A percentile compares a stretch with the other conserved stretches of the same genome.
These are phyloP conservation scores for Lunasporangiospora selenospora DNA, from an alignment of 192 early-diverging fungal species.

Conservation along the genomic window DNA sequence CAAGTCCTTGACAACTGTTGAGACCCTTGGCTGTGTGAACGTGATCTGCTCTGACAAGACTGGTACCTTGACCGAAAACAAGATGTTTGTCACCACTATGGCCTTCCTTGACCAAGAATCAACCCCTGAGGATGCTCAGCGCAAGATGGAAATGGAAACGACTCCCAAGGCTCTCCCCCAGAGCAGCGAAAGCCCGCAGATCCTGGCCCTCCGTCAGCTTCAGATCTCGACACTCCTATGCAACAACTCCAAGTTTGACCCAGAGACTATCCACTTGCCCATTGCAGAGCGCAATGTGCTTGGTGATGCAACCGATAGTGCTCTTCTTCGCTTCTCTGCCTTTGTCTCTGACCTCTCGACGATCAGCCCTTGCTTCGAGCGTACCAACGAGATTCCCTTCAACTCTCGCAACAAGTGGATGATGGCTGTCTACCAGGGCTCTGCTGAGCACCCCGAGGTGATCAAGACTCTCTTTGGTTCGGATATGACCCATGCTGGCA, in stretches of 20 bases:
- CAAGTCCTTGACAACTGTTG: constrained; percentile 85
- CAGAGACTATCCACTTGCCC: constrained; percentile 53
- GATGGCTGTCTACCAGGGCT: constrained; percentile 51
- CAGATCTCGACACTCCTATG: constrained; percentile 57
- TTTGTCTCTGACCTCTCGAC: constrained; percentile 11
- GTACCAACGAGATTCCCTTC: constrained; percentile 68
- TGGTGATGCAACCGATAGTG: constrained; percentile 92
- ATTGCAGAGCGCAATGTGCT: constrained; percentile 63
- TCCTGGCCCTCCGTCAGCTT: constrained; percentile 41
- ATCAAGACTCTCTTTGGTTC: constrained; percentile 44
- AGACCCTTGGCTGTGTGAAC: constrained; percentile 85
- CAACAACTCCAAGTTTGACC: constrained; percentile 73
- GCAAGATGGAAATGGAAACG: constrained; percentile 30
- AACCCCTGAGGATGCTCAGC: constrained; percentile 32
- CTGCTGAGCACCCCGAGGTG: constrained; percentile 25
- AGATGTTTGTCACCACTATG: constrained; percentile 67
- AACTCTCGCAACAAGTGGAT: constrained; percentile 82
- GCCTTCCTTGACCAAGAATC: constrained; percentile 51
- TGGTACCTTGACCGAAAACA: constrained; percentile 86
- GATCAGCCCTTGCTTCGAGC: constrained; percentile 29
- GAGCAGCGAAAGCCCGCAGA: constrained; percentile 32
- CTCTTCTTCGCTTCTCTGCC: constrained; percentile 75
- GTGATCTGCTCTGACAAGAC: constrained; percentile 83
- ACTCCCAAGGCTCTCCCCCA: constrained; percentile 29
- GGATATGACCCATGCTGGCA: constrained; percentile 13